Conservation (phyloP, 2,329 filamentous ascomycete genomes). For the Cercospora nicotianae region DNA sequence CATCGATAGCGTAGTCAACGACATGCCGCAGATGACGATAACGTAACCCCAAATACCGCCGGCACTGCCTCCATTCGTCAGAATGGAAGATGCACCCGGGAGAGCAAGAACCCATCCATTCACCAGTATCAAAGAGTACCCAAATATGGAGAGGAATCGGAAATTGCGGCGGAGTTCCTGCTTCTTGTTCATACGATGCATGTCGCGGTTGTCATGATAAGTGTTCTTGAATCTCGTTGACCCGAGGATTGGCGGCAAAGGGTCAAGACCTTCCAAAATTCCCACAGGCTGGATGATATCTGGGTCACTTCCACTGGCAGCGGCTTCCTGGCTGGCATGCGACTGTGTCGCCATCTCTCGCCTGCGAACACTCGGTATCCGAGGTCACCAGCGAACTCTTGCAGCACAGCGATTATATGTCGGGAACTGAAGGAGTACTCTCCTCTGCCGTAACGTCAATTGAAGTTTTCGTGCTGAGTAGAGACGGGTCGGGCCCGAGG, state of each 20-base stretch:
- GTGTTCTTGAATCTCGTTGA: constrained; percentile 5
- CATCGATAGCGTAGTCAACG: constrained; percentile 17
- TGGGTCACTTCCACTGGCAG: neutral
- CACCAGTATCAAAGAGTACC: constrained; percentile 33
- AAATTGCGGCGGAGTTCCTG: constrained; percentile 26
- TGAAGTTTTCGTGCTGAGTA: neutral
- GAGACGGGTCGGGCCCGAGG: neutral
- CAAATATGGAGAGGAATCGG: constrained; percentile 31
- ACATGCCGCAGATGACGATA: constrained; percentile 17
- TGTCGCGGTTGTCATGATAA: constrained; percentile 21
- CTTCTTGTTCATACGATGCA: constrained; percentile 26
- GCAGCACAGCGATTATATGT: neutral
- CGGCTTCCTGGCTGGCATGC: neutral
- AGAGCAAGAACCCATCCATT: constrained; percentile 32
- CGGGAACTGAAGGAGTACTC: neutral
- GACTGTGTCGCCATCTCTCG: neutral
- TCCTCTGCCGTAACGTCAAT: neutral
- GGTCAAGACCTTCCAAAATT: neutral
- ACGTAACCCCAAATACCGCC: constrained; percentile 27
- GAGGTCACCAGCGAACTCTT: too few species aligned
- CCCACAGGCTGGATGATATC: neutral
- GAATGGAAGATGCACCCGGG: constrained; percentile 13
- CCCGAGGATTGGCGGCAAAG: neutral
- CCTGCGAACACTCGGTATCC: neutral
- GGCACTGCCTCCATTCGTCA: constrained; percentile 28